phyloP scores from a whole-genome alignment of 805 yeast genomes.

The Saccharomycopsis guyanensis region DNA sequence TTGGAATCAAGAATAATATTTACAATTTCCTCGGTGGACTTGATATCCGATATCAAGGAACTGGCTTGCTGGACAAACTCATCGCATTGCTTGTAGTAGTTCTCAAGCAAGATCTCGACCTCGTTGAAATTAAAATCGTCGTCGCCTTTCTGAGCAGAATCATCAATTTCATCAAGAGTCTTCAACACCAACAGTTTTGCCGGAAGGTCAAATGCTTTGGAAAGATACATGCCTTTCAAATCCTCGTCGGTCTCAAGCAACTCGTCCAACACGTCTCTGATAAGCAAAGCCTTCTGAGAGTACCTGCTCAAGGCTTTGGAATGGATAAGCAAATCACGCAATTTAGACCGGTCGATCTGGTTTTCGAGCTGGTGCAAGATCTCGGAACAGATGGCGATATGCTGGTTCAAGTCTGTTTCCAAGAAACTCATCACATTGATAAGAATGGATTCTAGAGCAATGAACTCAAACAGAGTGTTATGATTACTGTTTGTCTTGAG shows the following conservation, averaged over 20 bases:
- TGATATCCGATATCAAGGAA: slow-evolving; percentile 69
- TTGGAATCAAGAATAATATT: slow-evolving; percentile 90
- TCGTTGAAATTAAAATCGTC: slow-evolving; percentile 33
- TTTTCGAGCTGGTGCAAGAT: slow-evolving; percentile 72
- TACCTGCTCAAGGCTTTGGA: slow-evolving; percentile 80
- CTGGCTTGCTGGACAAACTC: slow-evolving; percentile 90
- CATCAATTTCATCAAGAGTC: slow-evolving; percentile 49
- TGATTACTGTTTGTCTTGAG: slow-evolving; percentile 26
- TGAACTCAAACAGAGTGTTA: slow-evolving; percentile 75
- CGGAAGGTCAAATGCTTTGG: slow-evolving; percentile 33
- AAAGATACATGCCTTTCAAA: slow-evolving; percentile 69
- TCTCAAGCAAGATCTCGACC: slow-evolving; percentile 82
- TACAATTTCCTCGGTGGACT: slow-evolving; percentile 90
- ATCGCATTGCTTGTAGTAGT: slow-evolving; percentile 84
- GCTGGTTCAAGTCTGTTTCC: slow-evolving; percentile 81
- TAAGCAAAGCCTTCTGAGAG: slow-evolving; percentile 72
- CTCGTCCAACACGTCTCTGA: slow-evolving; percentile 80
- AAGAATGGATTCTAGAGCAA: slow-evolving; percentile 84
- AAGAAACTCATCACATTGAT: slow-evolving; percentile 72
- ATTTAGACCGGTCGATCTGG: slow-evolving; percentile 70
- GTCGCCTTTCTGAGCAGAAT: background rate
- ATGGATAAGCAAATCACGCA: slow-evolving; percentile 72
- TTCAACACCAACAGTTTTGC: slow-evolving; percentile 33
- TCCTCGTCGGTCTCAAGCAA: slow-evolving; percentile 83
- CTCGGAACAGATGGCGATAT: slow-evolving; percentile 65